These are phyloP conservation scores for Syzygium malaccense DNA, from an alignment of 441 rosid species.

Conservation along the genomic window DNA sequence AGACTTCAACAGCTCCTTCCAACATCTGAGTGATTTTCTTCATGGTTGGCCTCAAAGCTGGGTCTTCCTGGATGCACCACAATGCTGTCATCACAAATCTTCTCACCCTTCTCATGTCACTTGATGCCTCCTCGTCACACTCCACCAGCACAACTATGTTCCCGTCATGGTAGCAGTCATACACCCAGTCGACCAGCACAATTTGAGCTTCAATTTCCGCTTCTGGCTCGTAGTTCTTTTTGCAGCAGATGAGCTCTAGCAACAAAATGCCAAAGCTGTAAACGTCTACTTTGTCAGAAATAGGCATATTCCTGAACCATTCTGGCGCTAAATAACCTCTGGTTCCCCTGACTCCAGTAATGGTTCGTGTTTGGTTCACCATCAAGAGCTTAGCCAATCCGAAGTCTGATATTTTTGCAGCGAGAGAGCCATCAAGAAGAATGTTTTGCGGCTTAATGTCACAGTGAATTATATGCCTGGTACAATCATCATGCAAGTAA, in stretches of 20 bases:
- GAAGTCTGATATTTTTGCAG: constrained; percentile 31
- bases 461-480: constrained; percentile 30
- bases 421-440: constrained; percentile 21
- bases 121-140: constrained; percentile 26
- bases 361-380: constrained; percentile 20
- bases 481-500: constrained; percentile 35
- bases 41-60: neutral
- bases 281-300: constrained; percentile 45
- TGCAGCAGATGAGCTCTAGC: constrained; percentile 45
- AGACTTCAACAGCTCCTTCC: neutral
- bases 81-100: constrained; percentile 37
- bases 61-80: constrained; percentile 38
- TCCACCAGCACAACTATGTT: constrained; percentile 9
- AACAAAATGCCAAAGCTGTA: constrained; percentile 49
- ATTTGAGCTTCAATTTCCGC: constrained; percentile 11
- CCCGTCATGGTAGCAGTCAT: constrained; percentile 22
- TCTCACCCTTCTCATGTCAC: constrained; percentile 22
- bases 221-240: constrained; percentile 11
- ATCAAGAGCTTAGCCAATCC: constrained; percentile 39
- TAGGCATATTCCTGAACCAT: constrained; percentile 34
- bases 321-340: constrained; percentile 35
- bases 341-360: constrained; percentile 29
- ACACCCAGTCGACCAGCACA: constrained; percentile 31
- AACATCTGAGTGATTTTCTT: neutral
- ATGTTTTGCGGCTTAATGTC: constrained; percentile 47